Conservation (phyloP, 2,329 filamentous ascomycete species). For the Pseudogymnoascus sp. region DNA sequence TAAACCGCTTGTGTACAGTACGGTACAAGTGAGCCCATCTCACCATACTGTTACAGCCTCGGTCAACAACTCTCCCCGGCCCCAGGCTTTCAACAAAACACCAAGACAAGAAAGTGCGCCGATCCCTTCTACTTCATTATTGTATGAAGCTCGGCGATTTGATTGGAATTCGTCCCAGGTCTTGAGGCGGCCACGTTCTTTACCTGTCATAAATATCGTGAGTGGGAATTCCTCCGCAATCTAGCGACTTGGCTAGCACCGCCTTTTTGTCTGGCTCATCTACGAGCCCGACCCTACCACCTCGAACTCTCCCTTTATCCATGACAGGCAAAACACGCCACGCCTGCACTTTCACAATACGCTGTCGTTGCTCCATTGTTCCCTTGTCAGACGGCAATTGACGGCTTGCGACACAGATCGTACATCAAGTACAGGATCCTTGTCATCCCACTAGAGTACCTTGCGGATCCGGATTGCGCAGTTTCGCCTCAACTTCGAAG, state of each 20-base stretch:
- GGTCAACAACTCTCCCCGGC: not conserved
- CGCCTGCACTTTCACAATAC: constrained; percentile 3
- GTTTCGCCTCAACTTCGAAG: constrained; percentile 5
- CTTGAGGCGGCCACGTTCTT: not conserved
- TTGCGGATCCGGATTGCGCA: not conserved
- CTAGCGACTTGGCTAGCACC: not conserved
- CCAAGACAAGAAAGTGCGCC: not conserved
- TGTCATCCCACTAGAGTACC: not conserved
- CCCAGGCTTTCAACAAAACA: not conserved
- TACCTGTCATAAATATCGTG: not conserved
- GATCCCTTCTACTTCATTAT: not conserved
- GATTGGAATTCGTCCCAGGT: not conserved
- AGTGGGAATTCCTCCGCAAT: not conserved
- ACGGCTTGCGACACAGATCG: constrained; percentile 5
- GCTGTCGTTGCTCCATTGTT: not conserved
- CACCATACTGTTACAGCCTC: not conserved
- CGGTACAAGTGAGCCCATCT: not conserved
- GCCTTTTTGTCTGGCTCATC: not conserved
- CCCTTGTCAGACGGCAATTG: not conserved
- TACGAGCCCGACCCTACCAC: not conserved
- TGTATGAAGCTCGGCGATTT: not conserved
- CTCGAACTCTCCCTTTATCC: not conserved
- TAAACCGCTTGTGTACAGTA: not conserved
- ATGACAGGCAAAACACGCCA: not conserved
- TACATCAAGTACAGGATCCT: not conserved